A percentile compares a stretch with the other conserved stretches of the same genome.
Conservation (phyloP, 2,329 filamentous ascomycete genomes). For the Lachnellula hyalina region DNA sequence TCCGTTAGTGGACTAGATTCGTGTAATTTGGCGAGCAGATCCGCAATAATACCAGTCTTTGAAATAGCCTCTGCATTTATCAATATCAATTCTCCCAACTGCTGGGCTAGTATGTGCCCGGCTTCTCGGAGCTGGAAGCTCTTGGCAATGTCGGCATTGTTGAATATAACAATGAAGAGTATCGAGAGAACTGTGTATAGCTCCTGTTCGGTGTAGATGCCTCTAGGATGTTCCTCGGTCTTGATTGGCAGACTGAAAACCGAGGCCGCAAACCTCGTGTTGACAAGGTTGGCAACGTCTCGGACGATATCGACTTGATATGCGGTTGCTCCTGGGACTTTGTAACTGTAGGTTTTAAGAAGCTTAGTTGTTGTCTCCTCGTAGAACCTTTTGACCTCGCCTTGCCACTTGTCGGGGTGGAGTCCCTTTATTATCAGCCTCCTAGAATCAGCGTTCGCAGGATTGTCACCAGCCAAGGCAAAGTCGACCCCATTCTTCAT, state of each 20-base stretch:
- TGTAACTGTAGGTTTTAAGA: constrained; percentile 59
- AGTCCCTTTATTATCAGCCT: constrained; percentile 52
- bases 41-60: constrained; percentile 49
- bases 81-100: constrained; percentile 59
- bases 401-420: constrained; percentile 56
- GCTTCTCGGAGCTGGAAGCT: constrained; percentile 59
- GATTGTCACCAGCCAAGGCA: constrained; percentile 49
- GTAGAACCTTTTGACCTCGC: constrained; percentile 62
- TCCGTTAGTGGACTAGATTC: constrained; percentile 49
- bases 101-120: constrained; percentile 49
- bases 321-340: constrained; percentile 43
- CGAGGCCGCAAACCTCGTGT: constrained; percentile 49
- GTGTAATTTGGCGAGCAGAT: constrained; percentile 41
- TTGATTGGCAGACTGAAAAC: constrained; percentile 52
- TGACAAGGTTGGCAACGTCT: constrained; percentile 49
- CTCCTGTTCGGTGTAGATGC: constrained; percentile 51
- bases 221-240: constrained; percentile 43
- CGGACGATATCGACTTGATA: constrained; percentile 66
- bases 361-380: constrained; percentile 55
- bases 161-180: constrained; percentile 62
- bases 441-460: constrained; percentile 44
- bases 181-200: constrained; percentile 56
- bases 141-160: constrained; percentile 57
- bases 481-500: constrained; percentile 49
- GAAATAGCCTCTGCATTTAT: constrained; percentile 55